A percentile compares a stretch with the other conserved stretches of the same genome.
Conservation (phyloP, 495 filamentous ascomycete species). For the Penicillium odoratum region DNA sequence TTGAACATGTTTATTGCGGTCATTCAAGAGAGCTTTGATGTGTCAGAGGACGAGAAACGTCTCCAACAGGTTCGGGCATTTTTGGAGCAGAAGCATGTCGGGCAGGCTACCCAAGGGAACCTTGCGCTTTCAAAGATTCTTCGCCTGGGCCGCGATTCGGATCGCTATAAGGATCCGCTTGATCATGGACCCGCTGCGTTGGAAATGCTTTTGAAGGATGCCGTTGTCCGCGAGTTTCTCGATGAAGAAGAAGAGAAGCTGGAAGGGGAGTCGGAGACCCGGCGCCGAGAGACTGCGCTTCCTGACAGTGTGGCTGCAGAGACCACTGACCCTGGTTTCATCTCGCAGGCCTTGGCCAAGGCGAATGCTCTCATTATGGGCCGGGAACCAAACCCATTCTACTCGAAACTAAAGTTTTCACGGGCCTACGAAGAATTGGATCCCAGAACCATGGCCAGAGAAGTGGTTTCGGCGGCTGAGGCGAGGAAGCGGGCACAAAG, state of each 20-base stretch:
- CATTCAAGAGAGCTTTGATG: conserved; percentile 99
- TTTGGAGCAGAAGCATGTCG: conserved; percentile 85
- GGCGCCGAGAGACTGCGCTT: conserved; percentile 22
- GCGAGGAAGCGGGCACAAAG: conserved; percentile 83
- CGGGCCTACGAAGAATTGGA: conserved; percentile 74
- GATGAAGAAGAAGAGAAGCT: conserved; percentile 59
- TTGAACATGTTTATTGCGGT: conserved; percentile 99
- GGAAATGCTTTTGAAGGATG: conserved; percentile 95
- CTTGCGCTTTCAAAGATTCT: conserved; percentile 88
- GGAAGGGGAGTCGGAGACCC: conserved; percentile 19
- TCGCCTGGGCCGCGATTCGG: conserved; percentile 65
- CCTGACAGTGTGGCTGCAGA: conserved; percentile 26
- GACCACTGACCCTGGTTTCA: conserved; percentile 49
- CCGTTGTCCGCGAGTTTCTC: conserved; percentile 90
- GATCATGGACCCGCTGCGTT: conserved; percentile 85
- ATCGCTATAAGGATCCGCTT: conserved; percentile 72
- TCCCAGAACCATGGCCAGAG: conserved; percentile 80
- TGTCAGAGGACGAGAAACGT: conserved; percentile 98
- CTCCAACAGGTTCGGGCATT: conserved; percentile 94
- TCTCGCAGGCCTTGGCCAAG: conserved; percentile 59
- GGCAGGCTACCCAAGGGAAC: conserved; percentile 62
- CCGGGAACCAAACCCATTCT: conserved; percentile 91
- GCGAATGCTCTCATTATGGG: conserved; percentile 53
- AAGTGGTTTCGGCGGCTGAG: conserved; percentile 81
- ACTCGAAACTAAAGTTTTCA: conserved; percentile 75